Conservation (phyloP, 345 rosid species). For the Syzygium jambos region DNA sequence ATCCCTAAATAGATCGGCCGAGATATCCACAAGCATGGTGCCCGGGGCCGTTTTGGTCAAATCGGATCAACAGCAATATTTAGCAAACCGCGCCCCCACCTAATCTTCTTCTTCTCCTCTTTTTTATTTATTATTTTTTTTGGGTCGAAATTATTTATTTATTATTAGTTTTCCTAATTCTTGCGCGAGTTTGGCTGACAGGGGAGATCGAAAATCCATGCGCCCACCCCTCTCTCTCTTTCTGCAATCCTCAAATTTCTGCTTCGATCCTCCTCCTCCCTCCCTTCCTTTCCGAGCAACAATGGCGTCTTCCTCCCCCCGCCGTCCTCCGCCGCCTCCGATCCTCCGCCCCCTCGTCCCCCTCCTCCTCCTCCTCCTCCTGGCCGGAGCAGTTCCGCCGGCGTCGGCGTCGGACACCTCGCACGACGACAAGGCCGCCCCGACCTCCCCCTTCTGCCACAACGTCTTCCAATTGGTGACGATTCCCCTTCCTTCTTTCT, state of each 20-base stretch:
- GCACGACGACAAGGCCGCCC: conserved; percentile 17
- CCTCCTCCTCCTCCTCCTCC: background rate
- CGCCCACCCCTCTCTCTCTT: background rate
- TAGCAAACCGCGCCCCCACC: background rate
- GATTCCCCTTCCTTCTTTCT: background rate
- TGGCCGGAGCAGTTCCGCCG: background rate
- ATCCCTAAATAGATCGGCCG: no score
- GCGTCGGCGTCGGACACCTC: conserved; percentile 22
- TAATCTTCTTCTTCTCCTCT: background rate
- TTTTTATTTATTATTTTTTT: background rate
- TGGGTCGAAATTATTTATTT: no score
- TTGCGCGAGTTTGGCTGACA: background rate
- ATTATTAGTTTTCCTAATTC: background rate
- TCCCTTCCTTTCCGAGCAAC: background rate
- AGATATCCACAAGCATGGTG: background rate
- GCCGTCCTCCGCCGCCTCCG: background rate
- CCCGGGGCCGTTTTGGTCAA: no score
- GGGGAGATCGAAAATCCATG: background rate
- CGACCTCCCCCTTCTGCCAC: conserved; percentile 29
- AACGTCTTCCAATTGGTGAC: conserved; percentile 39
- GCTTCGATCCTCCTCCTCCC: background rate
- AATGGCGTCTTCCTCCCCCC: background rate
- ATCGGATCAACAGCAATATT: no score
- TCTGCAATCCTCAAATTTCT: background rate
- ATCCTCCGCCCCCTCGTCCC: background rate